Conservation (phyloP, 2,329 filamentous ascomycete species). For the Fusarium subglutinans region DNA sequence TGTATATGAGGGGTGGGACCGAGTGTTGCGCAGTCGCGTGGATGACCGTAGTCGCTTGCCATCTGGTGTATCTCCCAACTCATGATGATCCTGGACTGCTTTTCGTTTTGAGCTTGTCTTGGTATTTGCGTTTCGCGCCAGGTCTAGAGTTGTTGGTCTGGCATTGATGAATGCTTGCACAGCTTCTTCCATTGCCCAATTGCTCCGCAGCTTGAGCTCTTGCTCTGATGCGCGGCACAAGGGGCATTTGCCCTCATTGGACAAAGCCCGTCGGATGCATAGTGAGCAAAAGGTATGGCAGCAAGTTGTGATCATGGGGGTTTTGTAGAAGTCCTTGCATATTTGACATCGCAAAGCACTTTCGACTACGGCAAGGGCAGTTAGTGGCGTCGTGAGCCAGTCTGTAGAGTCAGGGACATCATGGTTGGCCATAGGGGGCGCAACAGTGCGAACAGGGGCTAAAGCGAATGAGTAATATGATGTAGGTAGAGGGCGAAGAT, state of each 20-base stretch:
- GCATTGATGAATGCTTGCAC: slow-evolving; percentile 79
- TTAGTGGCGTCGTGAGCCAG: slow-evolving; percentile 78
- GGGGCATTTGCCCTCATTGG: slow-evolving; percentile 86
- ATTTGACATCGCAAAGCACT: slow-evolving; percentile 91
- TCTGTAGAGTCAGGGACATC: slow-evolving; percentile 81
- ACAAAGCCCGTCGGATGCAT: slow-evolving; percentile 89
- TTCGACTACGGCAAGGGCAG: slow-evolving; percentile 76
- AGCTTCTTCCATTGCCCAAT: slow-evolving; percentile 85
- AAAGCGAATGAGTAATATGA: background rate
- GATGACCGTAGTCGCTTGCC: slow-evolving; percentile 64
- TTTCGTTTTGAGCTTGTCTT: slow-evolving; percentile 62
- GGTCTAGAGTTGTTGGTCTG: slow-evolving; percentile 68
- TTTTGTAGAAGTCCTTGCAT: slow-evolving; percentile 96
- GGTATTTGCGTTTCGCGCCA: slow-evolving; percentile 60
- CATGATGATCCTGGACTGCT: slow-evolving; percentile 47
- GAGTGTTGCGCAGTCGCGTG: slow-evolving; percentile 57
- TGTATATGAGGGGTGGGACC: slow-evolving; percentile 46
- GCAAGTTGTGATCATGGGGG: slow-evolving; percentile 94
- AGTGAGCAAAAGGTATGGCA: slow-evolving; percentile 96
- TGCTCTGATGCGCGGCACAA: slow-evolving; percentile 82
- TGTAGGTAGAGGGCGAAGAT: background rate
- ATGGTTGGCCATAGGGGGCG: slow-evolving; percentile 44
- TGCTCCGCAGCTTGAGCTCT: slow-evolving; percentile 83
- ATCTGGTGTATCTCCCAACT: slow-evolving; percentile 42
- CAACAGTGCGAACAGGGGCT: background rate